These are phyloP conservation scores for Amborella trichopoda DNA, from an alignment of 164 flowering plant genomes.

Conservation along the genomic window DNA sequence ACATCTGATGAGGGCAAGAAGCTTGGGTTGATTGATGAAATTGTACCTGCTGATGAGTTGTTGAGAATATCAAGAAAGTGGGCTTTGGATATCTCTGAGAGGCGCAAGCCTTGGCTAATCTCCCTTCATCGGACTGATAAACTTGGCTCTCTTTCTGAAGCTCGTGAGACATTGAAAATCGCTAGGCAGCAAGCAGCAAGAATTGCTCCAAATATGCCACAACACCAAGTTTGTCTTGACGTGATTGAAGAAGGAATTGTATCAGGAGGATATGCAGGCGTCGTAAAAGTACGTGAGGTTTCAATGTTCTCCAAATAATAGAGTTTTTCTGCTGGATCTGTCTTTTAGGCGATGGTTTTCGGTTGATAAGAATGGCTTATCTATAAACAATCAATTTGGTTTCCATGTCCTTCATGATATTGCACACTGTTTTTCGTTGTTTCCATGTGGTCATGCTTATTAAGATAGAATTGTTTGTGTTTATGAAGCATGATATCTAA, in stretches of 20 bases:
- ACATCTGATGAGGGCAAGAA: conserved; percentile 77
- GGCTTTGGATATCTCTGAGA: conserved; percentile 83
- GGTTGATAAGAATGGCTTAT: too few relatives aligned
- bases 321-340: too few relatives aligned
- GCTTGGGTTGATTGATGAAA: conserved; percentile 82
- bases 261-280: conserved; percentile 83
- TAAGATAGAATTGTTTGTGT: too few relatives aligned
- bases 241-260: conserved; percentile 82
- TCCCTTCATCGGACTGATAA: conserved; percentile 75
- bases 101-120: conserved; percentile 76
- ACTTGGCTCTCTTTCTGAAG: conserved; percentile 74
- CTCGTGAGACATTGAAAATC: conserved; percentile 38
- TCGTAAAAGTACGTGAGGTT: conserved; percentile 55
- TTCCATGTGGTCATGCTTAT: too few relatives aligned
- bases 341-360: too few relatives aligned
- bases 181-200: conserved; percentile 61
- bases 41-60: conserved; percentile 66
- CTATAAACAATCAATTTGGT: too few relatives aligned
- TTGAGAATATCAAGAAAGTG: conserved; percentile 55
- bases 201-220: conserved; percentile 81
- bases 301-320: too few relatives aligned
- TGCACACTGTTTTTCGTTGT: too few relatives aligned
- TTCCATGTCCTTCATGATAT: too few relatives aligned
- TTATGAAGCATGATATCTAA: too few relatives aligned
- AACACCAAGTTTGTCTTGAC: conserved; percentile 81